Conservation (phyloP, 2,329 filamentous ascomycete species). For the Gnomoniopsis sp. region DNA sequence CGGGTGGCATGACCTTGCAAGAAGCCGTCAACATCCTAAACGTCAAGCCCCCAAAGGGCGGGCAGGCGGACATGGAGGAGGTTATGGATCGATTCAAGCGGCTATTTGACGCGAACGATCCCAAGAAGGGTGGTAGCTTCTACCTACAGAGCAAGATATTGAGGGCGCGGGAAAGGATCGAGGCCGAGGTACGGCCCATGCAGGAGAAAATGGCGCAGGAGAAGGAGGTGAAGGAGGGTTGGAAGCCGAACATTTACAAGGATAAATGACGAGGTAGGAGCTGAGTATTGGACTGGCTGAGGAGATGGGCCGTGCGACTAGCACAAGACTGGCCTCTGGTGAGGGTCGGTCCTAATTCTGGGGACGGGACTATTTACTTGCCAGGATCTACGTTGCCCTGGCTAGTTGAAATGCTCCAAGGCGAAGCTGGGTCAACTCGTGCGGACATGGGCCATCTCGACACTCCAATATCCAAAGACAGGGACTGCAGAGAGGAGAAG, state of each 20-base stretch:
- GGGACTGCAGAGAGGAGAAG: background rate
- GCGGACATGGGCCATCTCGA: background rate
- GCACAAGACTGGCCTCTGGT: background rate
- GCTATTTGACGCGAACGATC: slow-evolving; percentile 91
- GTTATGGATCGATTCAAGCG: slow-evolving; percentile 88
- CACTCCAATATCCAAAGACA: background rate
- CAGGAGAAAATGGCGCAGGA: slow-evolving; percentile 70
- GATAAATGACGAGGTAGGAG: slow-evolving; percentile 53
- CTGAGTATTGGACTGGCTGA: background rate
- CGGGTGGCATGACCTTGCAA: slow-evolving; percentile 81
- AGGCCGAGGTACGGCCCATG: slow-evolving; percentile 74
- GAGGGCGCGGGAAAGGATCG: slow-evolving; percentile 85
- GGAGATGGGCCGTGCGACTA: background rate
- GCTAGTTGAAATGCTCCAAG: background rate
- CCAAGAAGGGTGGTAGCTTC: slow-evolving; percentile 93
- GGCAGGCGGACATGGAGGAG: slow-evolving; percentile 72
- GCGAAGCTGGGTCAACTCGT: no score
- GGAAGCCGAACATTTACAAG: slow-evolving; percentile 94
- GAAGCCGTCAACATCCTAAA: slow-evolving; percentile 98
- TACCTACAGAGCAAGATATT: slow-evolving; percentile 97
- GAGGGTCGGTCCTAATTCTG: background rate
- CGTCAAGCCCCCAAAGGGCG: slow-evolving; percentile 80
- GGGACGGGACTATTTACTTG: background rate
- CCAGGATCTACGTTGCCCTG: background rate
- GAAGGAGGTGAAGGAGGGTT: slow-evolving; percentile 77